These are phyloP conservation scores for Globisporangium emineosum DNA, from an alignment of 352 stramenopile species.

Conservation along the genomic window DNA sequence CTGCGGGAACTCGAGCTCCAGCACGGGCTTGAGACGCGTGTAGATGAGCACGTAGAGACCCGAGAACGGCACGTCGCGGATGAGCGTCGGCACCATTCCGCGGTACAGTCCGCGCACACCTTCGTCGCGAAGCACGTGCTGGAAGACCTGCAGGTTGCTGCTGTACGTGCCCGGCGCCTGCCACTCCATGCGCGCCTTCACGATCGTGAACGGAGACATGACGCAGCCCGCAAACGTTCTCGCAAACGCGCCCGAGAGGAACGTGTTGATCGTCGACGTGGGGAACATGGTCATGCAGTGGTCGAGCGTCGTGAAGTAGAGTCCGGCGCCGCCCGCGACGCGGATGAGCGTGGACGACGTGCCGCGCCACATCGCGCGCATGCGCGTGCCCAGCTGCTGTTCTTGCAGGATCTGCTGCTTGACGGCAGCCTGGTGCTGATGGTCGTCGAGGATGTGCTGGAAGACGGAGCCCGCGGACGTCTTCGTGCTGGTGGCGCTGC, in stretches of 20 bases:
- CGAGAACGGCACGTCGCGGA: slow-evolving; percentile 88
- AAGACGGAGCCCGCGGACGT: not conserved
- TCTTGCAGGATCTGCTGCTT: slow-evolving; percentile 8
- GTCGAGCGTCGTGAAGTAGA: slow-evolving; percentile 85
- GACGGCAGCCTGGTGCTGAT: slow-evolving; percentile 9
- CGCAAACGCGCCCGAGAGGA: slow-evolving; percentile 77
- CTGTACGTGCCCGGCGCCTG: slow-evolving; percentile 54
- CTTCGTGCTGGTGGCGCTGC: slow-evolving; percentile 10
- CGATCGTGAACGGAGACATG: slow-evolving; percentile 83
- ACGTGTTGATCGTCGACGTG: slow-evolving; percentile 65
- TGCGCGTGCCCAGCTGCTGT: slow-evolving; percentile 24
- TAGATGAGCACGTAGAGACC: slow-evolving; percentile 87
- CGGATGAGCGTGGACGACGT: slow-evolving; percentile 79
- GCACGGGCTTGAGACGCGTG: slow-evolving; percentile 54
- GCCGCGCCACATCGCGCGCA: slow-evolving; percentile 80
- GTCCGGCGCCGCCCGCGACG: slow-evolving; percentile 71
- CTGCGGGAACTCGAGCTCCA: slow-evolving; percentile 38
- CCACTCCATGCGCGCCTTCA: slow-evolving; percentile 88
- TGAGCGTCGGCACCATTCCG: slow-evolving; percentile 79
- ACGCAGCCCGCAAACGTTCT: slow-evolving; percentile 79
- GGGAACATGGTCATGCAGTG: slow-evolving; percentile 56
- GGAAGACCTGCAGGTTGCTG: slow-evolving; percentile 64
- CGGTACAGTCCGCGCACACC: slow-evolving; percentile 78
- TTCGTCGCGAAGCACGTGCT: slow-evolving; percentile 61
- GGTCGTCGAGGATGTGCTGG: slow-evolving; percentile 11